Evolutionary conservation across 441 rosid genomes (phyloP), one percentile per base, ranked within the genome.

Genomic region (Populus trichocarpa): DNA sequence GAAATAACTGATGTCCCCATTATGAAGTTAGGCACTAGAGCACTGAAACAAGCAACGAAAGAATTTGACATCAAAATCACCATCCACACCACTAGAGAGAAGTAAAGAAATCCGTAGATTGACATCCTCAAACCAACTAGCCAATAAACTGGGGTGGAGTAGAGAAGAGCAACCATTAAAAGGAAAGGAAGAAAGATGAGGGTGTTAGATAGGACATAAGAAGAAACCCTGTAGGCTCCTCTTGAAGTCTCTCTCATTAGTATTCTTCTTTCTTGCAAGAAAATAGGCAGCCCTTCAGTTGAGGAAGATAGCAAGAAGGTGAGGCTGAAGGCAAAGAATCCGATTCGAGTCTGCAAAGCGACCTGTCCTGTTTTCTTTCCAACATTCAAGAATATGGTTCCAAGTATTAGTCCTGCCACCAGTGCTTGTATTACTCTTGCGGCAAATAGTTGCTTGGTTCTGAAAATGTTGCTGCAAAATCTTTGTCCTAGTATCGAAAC

Each of bases 221-320:
- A 89, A 69, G 88, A 89, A 8, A 86, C 86, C 28, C 90, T 82
- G 70, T 95, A 93, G 16, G 97, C 97, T 38, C 92, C 90, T 76
- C 93, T 88, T 14, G 97, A 90, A 11, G 94, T 93, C 77, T 93
- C 99, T 71, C 89, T 87, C 93, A 87, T 90, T 22, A 95, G 63
- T 42, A 93, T 95, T 80, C 91, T 87, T 77, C 97, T 80, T 75
- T 95, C 99, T 81, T 93, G 93, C 75, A 93, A 82, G 90, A 83
- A 94, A 79, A 95, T 93, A 1, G 98, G 98, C 33, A 95, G 89
- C 64, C 89, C 99, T 84, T 95, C 99, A 61, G 99, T 92, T 65
- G 97, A 82, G 50, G 99, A 92, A 77, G 97, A 89, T 12, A 95
- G 87, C 80, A 93, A 66, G 90, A 93, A 90, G 22, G 97, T 93